phyloP scores from a whole-genome alignment of 1,284 basidiomycete species.

The Meira miltonrushii region DNA sequence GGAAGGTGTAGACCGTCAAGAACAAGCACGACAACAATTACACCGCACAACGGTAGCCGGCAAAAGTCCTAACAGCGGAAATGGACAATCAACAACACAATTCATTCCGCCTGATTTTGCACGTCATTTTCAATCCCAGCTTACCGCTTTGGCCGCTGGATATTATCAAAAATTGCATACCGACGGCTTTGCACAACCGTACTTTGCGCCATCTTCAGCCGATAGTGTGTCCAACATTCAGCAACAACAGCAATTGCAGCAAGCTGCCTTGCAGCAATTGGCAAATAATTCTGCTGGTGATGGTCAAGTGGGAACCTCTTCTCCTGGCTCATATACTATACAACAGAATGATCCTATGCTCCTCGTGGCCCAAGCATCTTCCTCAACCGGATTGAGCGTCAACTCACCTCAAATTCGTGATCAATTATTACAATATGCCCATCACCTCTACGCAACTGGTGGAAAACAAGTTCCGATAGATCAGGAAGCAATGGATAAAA shows the following conservation, averaged over 20 bases:
- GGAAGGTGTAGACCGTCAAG: constrained; percentile 40
- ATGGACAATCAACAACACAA: constrained; percentile 15
- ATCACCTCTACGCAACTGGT: constrained; percentile 39
- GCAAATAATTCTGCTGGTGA: constrained; percentile 8
- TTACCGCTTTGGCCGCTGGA: constrained; percentile 39
- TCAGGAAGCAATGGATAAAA: background rate
- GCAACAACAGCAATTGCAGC: background rate
- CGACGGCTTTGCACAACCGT: constrained; percentile 25
- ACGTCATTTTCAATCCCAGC: constrained; percentile 42
- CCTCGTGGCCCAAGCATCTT: constrained; percentile 34
- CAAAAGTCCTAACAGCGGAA: constrained; percentile 12
- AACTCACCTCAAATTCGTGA: constrained; percentile 38
- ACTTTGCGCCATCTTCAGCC: constrained; percentile 17
- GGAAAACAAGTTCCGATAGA: constrained; percentile 10
- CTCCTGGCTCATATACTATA: too few species aligned
- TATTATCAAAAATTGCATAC: constrained; percentile 39
- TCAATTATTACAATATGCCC: constrained; percentile 47
- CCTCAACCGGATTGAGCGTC: constrained; percentile 29
- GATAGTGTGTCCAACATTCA: background rate
- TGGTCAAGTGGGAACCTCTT: constrained; percentile 15
- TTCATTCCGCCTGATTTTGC: constrained; percentile 48
- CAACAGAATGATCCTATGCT: constrained; percentile 27
- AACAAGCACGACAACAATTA: constrained; percentile 29
- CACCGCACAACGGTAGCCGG: constrained; percentile 32
- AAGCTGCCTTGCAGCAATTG: background rate